Evolutionary conservation across 2,329 filamentous ascomycete genomes (phyloP).

Genomic region (Neofusicoccum parvum): DNA sequence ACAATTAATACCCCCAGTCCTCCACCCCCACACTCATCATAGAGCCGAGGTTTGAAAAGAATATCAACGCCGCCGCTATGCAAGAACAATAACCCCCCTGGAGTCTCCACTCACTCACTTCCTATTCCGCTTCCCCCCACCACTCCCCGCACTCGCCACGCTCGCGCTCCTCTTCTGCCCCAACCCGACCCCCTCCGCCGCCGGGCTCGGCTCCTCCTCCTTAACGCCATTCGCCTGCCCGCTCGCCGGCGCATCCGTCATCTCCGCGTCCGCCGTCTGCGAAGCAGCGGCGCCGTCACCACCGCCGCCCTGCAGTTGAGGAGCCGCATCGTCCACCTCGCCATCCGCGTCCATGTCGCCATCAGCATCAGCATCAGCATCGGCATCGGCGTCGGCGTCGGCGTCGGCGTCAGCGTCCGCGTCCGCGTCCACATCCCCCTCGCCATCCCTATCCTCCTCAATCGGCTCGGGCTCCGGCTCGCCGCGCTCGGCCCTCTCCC

Average conservation of each 20-base stretch:
- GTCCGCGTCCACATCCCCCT: neutral
- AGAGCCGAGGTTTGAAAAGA: too few relatives aligned
- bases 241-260: conserved; percentile 5
- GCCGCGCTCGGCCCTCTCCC: conserved; percentile 23
- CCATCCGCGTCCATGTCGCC: conserved; percentile 31
- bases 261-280: neutral
- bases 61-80: too few relatives aligned
- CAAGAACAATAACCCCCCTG: too few relatives aligned
- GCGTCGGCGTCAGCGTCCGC: neutral
- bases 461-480: conserved; percentile 29
- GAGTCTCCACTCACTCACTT: conserved; percentile 26
- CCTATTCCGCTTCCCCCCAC: conserved; percentile 33
- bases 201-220: neutral
- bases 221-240: conserved; percentile 2
- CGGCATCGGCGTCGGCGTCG: neutral
- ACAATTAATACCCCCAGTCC: too few relatives aligned
- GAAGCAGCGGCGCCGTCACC: neutral
- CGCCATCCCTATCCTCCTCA: conserved; percentile 29
- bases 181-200: conserved; percentile 23
- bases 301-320: neutral
- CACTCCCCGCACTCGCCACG: conserved; percentile 64
- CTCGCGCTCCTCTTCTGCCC: conserved; percentile 80
- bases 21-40: too few relatives aligned
- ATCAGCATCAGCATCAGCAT: neutral
- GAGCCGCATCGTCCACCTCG: conserved; percentile 30